phyloP scores from a whole-genome alignment of 2,329 filamentous ascomycete species.

The Mollisiaceae sp. region DNA sequence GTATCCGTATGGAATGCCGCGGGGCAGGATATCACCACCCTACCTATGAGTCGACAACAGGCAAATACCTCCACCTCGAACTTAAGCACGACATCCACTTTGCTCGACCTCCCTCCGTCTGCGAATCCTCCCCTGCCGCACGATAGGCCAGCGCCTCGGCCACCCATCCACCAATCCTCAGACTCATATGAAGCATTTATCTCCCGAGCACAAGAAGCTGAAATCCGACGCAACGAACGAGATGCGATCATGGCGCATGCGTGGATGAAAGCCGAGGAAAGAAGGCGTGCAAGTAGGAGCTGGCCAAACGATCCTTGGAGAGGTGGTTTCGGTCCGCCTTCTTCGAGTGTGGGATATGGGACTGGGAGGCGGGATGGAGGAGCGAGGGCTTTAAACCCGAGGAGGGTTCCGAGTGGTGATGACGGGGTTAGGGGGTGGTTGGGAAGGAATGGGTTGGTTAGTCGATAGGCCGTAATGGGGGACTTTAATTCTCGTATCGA shows the following conservation, averaged over 20 bases:
- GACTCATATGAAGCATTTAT: slow-evolving; percentile 27
- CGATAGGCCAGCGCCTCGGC: background rate
- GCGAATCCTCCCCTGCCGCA: background rate
- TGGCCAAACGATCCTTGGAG: slow-evolving; percentile 32
- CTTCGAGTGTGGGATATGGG: background rate
- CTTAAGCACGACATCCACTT: background rate
- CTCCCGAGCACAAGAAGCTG: slow-evolving; percentile 12
- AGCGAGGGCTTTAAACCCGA: background rate
- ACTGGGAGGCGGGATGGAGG: slow-evolving; percentile 1
- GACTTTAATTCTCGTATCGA: background rate
- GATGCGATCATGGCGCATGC: slow-evolving; percentile 21
- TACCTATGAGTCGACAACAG: background rate
- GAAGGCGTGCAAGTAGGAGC: slow-evolving; percentile 13
- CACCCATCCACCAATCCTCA: background rate
- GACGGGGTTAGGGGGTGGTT: slow-evolving; percentile 25
- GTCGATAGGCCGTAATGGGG: background rate
- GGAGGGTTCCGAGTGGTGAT: slow-evolving; percentile 1
- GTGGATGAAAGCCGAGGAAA: slow-evolving; percentile 25
- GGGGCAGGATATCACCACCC: background rate
- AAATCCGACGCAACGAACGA: slow-evolving; percentile 8
- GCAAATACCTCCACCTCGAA: slow-evolving; percentile 2
- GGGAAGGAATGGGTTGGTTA: slow-evolving; percentile 21
- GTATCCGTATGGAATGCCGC: slow-evolving; percentile 1
- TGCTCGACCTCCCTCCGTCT: background rate
- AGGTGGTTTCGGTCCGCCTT: slow-evolving; percentile 29